Base-by-base conservation (phyloP, 495 filamentous ascomycete genomes). In the Halenospora varia region DNA sequence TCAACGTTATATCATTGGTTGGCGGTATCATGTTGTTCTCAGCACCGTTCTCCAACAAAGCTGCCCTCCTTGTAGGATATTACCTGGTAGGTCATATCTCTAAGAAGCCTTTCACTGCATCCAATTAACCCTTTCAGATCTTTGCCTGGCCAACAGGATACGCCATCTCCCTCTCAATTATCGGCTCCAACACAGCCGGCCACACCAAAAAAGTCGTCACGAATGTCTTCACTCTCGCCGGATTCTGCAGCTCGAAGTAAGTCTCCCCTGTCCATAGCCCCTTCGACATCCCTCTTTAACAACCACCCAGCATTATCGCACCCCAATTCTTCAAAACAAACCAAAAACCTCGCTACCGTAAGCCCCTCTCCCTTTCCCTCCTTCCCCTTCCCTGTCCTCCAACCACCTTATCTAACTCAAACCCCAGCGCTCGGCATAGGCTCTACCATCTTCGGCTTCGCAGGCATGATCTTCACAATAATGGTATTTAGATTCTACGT, bases 161-260 rank as follows among this genome's bases (percentile, higher is more conserved):
- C 18, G 15, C 19, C 9, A 8, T 48, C 19, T 8, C 8, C 45
- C 19, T 17, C 18, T 8, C 45, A 17, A 48, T 48, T 10, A 17
- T 48, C 15, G 13, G 80, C 45, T 79, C 48, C 55, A 58, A 54
- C 51, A 46, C 22, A 13, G 51, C 51, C 17, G 51, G 51, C 15
- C 40, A 54, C 22, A 54, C 51, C 39, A 54, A 54, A 25, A 54
- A 54, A 20, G 40, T 26, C 15, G 29, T 24, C 11, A 54, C 51
- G n/a, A 26, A 20, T 19, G 51, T 4, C n/a, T 17, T 54, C 6
- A 15, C 20, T 26, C 15, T 46, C 8, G 22, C 22, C 6, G 17
- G 25, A 11, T 54, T 48, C 22, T 54, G 35, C 29, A 24, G 11
- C 29, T 11, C 17, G 18, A 48, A 54, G 45, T 48, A 48, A 48